Percentiles rank a stretch among this genome's conserved stretches.
Conservation (phyloP, 495 filamentous ascomycete genomes). For the Margaritispora aquatica region DNA sequence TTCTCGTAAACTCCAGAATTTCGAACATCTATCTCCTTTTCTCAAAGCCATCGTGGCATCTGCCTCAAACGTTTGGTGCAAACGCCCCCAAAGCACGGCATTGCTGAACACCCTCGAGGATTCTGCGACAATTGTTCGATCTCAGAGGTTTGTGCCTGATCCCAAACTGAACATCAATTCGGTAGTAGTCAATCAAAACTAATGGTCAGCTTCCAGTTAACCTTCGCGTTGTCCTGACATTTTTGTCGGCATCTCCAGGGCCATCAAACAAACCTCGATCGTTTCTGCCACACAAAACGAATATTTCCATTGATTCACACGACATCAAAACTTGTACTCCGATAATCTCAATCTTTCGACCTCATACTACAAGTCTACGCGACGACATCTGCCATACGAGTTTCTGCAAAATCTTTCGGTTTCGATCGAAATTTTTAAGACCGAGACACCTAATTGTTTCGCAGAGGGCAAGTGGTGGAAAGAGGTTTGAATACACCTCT, state of each 20-base stretch:
- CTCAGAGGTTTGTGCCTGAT: conserved; percentile 8
- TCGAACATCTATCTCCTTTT: background rate
- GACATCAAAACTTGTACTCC: conserved; percentile 4
- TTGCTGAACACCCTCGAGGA: too few relatives aligned
- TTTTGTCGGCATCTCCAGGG: conserved; percentile 11
- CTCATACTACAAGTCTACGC: background rate
- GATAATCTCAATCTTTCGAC: conserved; percentile 5
- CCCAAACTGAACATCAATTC: background rate
- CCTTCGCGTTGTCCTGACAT: background rate
- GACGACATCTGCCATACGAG: background rate
- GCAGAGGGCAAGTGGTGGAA: conserved; percentile 22
- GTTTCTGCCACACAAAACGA: conserved; percentile 10
- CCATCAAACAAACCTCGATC: conserved; percentile 16
- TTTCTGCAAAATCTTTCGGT: background rate
- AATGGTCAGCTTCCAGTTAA: background rate
- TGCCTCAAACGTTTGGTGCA: background rate
- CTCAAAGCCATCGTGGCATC: background rate
- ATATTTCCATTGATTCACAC: background rate
- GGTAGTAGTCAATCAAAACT: too few relatives aligned
- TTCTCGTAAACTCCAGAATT: background rate
- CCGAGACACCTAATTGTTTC: conserved; percentile 2
- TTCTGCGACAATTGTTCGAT: background rate
- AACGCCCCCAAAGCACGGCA: conserved; percentile 5
- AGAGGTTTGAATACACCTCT: conserved; percentile 31
- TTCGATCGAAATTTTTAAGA: background rate